Evolutionary conservation across 2,329 filamentous ascomycete species (phyloP), one percentile per base, ranked within the genome.

Genomic region (Paraphaeosphaeria minitans): DNA sequence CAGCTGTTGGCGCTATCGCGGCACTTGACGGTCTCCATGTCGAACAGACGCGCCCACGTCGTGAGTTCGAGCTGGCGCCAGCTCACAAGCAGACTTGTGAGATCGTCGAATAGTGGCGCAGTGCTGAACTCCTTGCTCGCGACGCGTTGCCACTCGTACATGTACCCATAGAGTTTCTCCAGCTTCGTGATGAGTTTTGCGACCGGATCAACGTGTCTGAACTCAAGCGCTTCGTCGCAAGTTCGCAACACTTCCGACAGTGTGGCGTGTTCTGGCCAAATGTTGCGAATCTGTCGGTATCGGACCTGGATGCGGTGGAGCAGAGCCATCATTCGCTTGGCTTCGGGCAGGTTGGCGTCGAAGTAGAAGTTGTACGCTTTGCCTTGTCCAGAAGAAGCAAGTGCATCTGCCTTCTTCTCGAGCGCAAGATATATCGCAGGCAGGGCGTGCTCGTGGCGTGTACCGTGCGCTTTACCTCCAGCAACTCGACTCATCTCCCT

Each of bases 61-160:
- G 91, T 90, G 27, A 99, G 82, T 72, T 99, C 95, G 33, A 99
- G 82, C 59, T 93, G 89, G 61, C 95, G 86, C 96, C 96, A 99
- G 71, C 85, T 86, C 56, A 98, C 89, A 53, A 97, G 89, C 27
- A 92, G 85, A 51, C 87, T 85, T 0, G 93, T 97, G 13, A 98
- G 79, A 46, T 87, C 85, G 61, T 96, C 89, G 65, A 96, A 93
- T 2, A 93, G 80, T 10, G 83, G 75, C 1, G 84, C 82, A 1
- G 89, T 90, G 10, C 86, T 89, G 74, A 91, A 91, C 39, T 90
- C 86, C 62, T 87, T 87, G 79, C 92, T 96, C 3, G 94, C 93
- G 77, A 97, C 93, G 43, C 90, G 88, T 74, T 99, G 93, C 95
- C 95, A 99, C 77, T 98, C 93, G 63, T 97, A 89, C 50, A 99